Conservation (phyloP, 176 grass and related monocot genomes). For the Lolium multiflorum region DNA sequence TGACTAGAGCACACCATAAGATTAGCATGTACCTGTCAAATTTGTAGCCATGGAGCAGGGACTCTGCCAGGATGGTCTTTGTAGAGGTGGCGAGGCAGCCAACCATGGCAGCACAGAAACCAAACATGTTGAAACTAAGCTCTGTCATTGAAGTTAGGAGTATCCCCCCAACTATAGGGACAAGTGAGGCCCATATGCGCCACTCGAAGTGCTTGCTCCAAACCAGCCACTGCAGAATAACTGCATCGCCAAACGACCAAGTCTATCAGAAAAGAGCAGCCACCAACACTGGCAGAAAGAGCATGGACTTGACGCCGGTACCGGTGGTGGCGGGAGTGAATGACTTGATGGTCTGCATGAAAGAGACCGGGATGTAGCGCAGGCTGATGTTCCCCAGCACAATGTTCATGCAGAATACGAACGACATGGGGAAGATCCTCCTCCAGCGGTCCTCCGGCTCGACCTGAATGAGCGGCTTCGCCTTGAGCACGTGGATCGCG, state of each 20-base stretch:
- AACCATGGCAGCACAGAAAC: slow-evolving; percentile 93
- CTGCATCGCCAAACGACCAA: slow-evolving; percentile 46
- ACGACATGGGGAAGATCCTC: slow-evolving; percentile 98
- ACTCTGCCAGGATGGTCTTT: slow-evolving; percentile 96
- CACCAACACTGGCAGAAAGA: neutral
- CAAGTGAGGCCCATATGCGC: slow-evolving; percentile 91
- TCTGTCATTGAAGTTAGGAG: slow-evolving; percentile 91
- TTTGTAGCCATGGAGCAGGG: slow-evolving; percentile 94
- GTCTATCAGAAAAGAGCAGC: neutral
- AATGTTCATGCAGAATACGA: slow-evolving; percentile 98
- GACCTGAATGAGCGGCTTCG: slow-evolving; percentile 85
- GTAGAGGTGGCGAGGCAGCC: slow-evolving; percentile 96
- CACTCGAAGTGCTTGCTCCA: slow-evolving; percentile 93
- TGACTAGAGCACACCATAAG: slow-evolving; percentile 25
- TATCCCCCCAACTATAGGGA: slow-evolving; percentile 96
- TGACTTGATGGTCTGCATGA: slow-evolving; percentile 99
- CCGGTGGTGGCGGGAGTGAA: slow-evolving; percentile 99
- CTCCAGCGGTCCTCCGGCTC: slow-evolving; percentile 83
- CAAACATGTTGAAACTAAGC: slow-evolving; percentile 96
- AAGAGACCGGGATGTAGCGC: slow-evolving; percentile 94
- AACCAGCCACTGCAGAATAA: slow-evolving; percentile 96
- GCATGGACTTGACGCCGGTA: slow-evolving; percentile 23
- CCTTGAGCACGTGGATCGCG: slow-evolving; percentile 78
- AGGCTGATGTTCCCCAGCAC: slow-evolving; percentile 94
- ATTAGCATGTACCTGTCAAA: slow-evolving; percentile 81